Base-by-base conservation (phyloP, 2,329 filamentous ascomycete genomes). In the Fusarium cyanostomum region DNA sequence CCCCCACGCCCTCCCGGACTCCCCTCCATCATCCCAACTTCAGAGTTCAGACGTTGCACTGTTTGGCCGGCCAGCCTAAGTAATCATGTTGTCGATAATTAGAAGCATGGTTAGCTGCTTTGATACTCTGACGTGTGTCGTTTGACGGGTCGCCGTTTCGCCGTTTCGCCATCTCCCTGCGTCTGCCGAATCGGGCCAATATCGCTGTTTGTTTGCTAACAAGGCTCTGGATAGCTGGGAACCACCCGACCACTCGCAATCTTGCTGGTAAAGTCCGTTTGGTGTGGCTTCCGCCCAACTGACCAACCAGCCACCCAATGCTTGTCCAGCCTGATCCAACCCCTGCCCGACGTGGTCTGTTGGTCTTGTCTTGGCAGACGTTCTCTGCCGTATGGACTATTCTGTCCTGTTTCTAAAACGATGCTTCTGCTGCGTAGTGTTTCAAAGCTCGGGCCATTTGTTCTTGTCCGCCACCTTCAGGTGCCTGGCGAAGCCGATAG, bases 391-490 rank as follows among this genome's bases (percentile, higher is more conserved):
- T 37, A 28, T 31, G 38, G 39, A 53, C 63, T 57, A 24, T 53
- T 61, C 44, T 62, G 24, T 52, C 33, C 44, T 61, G 55, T 31
- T 57, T 26, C 26, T 42, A 52, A 63, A 63, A 51, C 52, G 42
- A 51, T 39, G 34, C 30, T 21, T 33, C 51, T 42, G 41, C 30
- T 30, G 24, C 41, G n/a, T 16, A 13, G 28, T 41, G n/a, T 27
- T 54, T 59, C 45, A 28, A 56, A 68, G 67, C 67, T 65, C 44
- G 56, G 64, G 27, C 67, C 59, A 64, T 54, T 62, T 67, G 56
- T 64, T 70, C 64, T 42, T 56, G 35, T 26, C 44, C 52, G 37
- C 33, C 43, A 46, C 45, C 28, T 45, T 62, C 24, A 39, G 38
- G 46, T 53, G 38, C 24, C 37, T 38, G 28, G 50, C 18, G 37